These are phyloP conservation scores for Russula dissimulans DNA, from an alignment of 768 basidiomycete species.

Conservation along the genomic window DNA sequence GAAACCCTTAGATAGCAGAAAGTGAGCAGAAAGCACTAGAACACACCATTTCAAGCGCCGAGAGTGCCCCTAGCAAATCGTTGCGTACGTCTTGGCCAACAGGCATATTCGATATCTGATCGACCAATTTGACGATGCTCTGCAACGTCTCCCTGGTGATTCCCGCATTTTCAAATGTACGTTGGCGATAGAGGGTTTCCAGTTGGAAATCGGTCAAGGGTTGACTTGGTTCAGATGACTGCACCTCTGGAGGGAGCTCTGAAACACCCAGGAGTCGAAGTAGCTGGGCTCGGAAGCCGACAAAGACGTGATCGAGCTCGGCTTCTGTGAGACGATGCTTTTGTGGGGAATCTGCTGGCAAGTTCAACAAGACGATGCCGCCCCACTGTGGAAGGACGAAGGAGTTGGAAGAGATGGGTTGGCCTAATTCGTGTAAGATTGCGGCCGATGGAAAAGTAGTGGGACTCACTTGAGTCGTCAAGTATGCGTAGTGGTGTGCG, in stretches of 20 bases:
- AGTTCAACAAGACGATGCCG: slow-evolving; percentile 73
- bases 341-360: slow-evolving; percentile 28
- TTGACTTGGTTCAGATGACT: slow-evolving; percentile 19
- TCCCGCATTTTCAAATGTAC: slow-evolving; percentile 59
- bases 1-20: not conserved
- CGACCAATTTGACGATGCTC: slow-evolving; percentile 78
- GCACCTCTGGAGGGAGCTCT: slow-evolving; percentile 41
- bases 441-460: not conserved
- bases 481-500: slow-evolving; percentile 65
- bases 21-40: not conserved
- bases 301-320: slow-evolving; percentile 46
- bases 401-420: slow-evolving; percentile 42
- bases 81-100: slow-evolving; percentile 67
- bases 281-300: slow-evolving; percentile 62
- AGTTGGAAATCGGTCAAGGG: slow-evolving; percentile 68
- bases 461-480: slow-evolving; percentile 37
- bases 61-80: slow-evolving; percentile 62
- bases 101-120: slow-evolving; percentile 88
- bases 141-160: slow-evolving; percentile 64
- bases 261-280: slow-evolving; percentile 77
- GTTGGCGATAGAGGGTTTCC: slow-evolving; percentile 62
- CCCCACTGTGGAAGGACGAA: slow-evolving; percentile 96
- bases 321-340: slow-evolving; percentile 32
- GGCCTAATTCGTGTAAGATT: slow-evolving; percentile 30
- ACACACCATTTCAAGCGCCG: slow-evolving; percentile 63